Evolutionary conservation across 1,139 yeast species (phyloP).

Genomic region (Suhomyces bolitotheri): DNA sequence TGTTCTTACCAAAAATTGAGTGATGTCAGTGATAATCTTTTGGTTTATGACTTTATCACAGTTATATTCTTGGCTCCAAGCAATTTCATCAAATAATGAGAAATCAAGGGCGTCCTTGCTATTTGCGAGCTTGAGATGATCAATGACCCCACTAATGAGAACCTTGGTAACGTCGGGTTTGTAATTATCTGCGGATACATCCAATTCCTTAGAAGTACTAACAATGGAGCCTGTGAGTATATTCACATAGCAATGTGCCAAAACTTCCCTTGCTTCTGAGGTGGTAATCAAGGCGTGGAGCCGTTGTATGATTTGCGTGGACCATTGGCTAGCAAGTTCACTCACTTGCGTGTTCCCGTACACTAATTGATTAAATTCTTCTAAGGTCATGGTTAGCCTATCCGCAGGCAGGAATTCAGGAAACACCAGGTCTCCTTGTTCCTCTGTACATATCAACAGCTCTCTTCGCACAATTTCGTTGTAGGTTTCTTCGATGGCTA

Average conservation of each 20-base stretch:
- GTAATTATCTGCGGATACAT: not conserved
- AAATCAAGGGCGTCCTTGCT: slow-evolving; percentile 17
- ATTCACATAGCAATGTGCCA: slow-evolving; percentile 55
- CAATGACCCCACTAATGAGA: slow-evolving; percentile 64
- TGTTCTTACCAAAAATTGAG: slow-evolving; percentile 21
- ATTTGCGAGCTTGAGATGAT: slow-evolving; percentile 39
- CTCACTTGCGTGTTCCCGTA: slow-evolving; percentile 20
- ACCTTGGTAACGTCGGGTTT: slow-evolving; percentile 22
- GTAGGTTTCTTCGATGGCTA: slow-evolving; percentile 2
- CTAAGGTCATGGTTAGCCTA: slow-evolving; percentile 1
- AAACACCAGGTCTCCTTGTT: slow-evolving; percentile 1
- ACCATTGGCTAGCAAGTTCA: slow-evolving; percentile 35
- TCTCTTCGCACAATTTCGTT: slow-evolving; percentile 3
- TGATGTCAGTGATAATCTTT: slow-evolving; percentile 23
- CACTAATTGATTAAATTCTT: slow-evolving; percentile 7
- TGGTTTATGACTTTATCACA: slow-evolving; percentile 15
- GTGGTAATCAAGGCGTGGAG: slow-evolving; percentile 39
- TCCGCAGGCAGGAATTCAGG: not conserved
- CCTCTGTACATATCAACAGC: not conserved
- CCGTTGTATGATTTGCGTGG: slow-evolving; percentile 31
- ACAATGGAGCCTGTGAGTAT: slow-evolving; percentile 26
- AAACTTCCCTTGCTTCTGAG: slow-evolving; percentile 61
- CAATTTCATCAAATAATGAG: slow-evolving; percentile 28
- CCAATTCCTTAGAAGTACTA: slow-evolving; percentile 8
- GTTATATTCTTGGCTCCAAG: slow-evolving; percentile 14